These are phyloP conservation scores for Lodderomyces metapsilosis DNA, from an alignment of 1,139 yeast species.

Conservation along the genomic window DNA sequence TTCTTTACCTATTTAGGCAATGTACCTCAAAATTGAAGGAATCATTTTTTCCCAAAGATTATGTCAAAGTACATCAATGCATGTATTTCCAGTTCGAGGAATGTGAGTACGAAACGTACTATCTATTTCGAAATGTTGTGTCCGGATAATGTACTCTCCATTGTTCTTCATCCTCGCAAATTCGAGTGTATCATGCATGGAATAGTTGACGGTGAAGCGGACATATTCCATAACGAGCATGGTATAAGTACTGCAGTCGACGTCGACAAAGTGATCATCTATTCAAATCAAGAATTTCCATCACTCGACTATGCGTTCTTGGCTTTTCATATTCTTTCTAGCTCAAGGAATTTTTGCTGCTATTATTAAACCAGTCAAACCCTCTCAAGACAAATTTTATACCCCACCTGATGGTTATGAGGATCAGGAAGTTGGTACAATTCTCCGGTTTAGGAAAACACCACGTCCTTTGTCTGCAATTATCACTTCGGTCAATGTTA, in stretches of 20 bases:
- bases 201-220: no score
- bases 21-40: not conserved
- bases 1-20: not conserved
- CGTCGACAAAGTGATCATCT: no score
- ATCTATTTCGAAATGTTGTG: no score
- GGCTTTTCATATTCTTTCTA: not conserved
- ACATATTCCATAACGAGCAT: no score
- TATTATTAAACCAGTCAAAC: constrained; percentile 8
- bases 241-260: no score
- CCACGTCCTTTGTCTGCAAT: constrained; percentile 14
- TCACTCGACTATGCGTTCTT: not conserved
- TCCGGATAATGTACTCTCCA: no score
- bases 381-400: constrained; percentile 28
- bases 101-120: no score
- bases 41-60: not conserved
- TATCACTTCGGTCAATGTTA: constrained; percentile 9
- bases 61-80: not conserved
- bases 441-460: constrained; percentile 23
- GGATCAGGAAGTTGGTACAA: constrained; percentile 22
- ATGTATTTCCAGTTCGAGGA: not conserved
- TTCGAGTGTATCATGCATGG: no score
- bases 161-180: no score
- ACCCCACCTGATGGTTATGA: constrained; percentile 26
- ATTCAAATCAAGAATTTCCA: not conserved
- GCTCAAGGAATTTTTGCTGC: not conserved